phyloP scores from a whole-genome alignment of 1,139 yeast species.

The Citeromyces hawaiiensis region DNA sequence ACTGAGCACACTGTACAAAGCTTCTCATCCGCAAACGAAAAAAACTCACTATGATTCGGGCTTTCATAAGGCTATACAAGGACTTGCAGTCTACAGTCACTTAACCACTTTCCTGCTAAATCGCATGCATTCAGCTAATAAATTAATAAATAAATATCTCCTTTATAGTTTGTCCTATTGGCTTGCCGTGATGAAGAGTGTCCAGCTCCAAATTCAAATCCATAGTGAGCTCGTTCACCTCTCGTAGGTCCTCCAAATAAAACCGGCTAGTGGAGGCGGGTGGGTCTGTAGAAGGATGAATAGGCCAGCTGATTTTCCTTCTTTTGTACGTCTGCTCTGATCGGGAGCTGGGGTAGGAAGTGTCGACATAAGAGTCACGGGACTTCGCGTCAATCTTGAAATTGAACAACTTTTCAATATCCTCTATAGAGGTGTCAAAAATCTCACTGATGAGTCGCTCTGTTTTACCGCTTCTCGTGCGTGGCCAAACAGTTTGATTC shows the following conservation, averaged over 20 bases:
- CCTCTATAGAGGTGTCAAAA: conserved; percentile 3
- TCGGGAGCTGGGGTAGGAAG: background rate
- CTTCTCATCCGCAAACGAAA: no score
- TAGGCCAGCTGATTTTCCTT: background rate
- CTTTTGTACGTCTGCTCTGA: background rate
- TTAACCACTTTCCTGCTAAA: no score
- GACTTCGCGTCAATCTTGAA: background rate
- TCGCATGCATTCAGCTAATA: background rate
- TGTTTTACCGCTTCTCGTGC: background rate
- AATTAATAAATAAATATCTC: background rate
- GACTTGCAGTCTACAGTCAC: no score
- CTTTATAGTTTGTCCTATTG: background rate
- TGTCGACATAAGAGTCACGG: background rate
- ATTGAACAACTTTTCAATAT: conserved; percentile 2
- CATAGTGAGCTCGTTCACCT: background rate
- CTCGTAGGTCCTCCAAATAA: background rate
- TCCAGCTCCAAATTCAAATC: background rate
- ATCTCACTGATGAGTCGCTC: background rate
- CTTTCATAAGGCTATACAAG: no score
- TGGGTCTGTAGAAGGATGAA: background rate
- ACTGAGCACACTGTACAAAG: no score
- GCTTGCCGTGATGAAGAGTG: background rate
- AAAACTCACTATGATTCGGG: no score
- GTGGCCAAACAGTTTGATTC: background rate
- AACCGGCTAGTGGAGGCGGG: background rate